Evolutionary conservation across 2,329 filamentous ascomycete species (phyloP), one percentile per base, ranked within the genome.

Genomic region (Peltaster fructicola): DNA sequence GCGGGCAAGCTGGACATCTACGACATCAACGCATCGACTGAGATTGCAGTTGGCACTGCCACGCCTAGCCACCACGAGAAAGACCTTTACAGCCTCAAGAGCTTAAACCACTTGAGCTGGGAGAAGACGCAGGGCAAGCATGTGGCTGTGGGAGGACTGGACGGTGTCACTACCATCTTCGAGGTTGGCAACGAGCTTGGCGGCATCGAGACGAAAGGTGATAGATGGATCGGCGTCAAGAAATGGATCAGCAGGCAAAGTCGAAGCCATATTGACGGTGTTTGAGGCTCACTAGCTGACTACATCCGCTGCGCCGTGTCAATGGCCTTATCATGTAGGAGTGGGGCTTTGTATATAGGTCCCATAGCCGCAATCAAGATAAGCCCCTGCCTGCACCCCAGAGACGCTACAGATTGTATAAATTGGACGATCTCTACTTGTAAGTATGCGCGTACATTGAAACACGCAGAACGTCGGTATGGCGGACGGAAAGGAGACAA

Each of bases 211-310:
- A 44, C 37, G 11, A 75, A 77, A 47, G 71, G 70, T 25, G 88
- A 98, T 43, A 85, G 95, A 50, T 98, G 88, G 85, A 68, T 75
- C 5, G 78, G 68, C 17, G 78, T 98, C 38, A 95, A 93, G 69
- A 84, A 81, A 52, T 59, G 93, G 45, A 68, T 93, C 13, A 73
- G 68, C 20, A 68, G 41, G 26, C 34, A 40, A 29, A 35, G 35
- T n/a, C n/a, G n/a, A n/a, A n/a, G n/a, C n/a, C n/a, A n/a, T n/a
- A n/a, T n/a, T n/a, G n/a, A n/a, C n/a, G n/a, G n/a, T n/a, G n/a
- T n/a, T n/a, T n/a, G n/a, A n/a, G n/a, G n/a, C n/a, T n/a, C n/a
- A n/a, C n/a, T n/a, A n/a, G n/a, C n/a, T n/a, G n/a, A n/a, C n/a
- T n/a, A n/a, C n/a, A n/a, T n/a, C n/a, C n/a, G n/a, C n/a, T n/a